Base-by-base conservation (phyloP, 257 asterid species). In the Nicotiana sylvestris region DNA sequence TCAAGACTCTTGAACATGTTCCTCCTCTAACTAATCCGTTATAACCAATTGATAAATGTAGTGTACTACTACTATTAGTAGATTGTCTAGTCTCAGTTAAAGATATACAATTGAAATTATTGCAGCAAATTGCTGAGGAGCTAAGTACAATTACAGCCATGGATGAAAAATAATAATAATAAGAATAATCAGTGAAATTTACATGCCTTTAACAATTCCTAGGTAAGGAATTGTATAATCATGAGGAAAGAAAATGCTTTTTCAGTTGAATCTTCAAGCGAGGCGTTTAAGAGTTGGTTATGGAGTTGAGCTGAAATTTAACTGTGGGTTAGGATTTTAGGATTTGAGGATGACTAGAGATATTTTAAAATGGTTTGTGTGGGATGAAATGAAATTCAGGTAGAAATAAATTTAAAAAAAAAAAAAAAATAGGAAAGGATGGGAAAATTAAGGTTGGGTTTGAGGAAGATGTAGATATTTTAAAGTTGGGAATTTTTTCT, bases 91-190 rank as follows among this genome's bases (percentile, higher is more conserved):
- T 86, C 81, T 51, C 86, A 84, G 84, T 51, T 30, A 88, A 80
- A 69, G 88, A 85, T 86, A 83, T 46, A 82, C 81, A 85, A 81
- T 78, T 83, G 76, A 87, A 87, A 81, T 76, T 86, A 81, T 89
- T 85, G 86, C 89, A 87, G 80, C 86, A 91, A 77, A 88, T 61
- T 81, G 86, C 83, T 49, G 94, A 88, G 64, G 93, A 90, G 82
- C 81, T 84, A 15, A 89, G 87, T 51, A 88, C 39, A 88, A 89
- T 87, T 77, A 87, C 92, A 81, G 85, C 91, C 98, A 92, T 92
- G 77, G 86, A 82, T 55, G 74, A 82, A 86, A 53, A 51, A 12
- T 29, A 51, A 6, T 13, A n/a, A 76, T 27, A 76, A 43, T 51
- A 39, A 51, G 16, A 32, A 51, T 37, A 76, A 53, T 51, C 37